phyloP scores from a whole-genome alignment of 805 yeast species.

The Candida gorgasii region DNA sequence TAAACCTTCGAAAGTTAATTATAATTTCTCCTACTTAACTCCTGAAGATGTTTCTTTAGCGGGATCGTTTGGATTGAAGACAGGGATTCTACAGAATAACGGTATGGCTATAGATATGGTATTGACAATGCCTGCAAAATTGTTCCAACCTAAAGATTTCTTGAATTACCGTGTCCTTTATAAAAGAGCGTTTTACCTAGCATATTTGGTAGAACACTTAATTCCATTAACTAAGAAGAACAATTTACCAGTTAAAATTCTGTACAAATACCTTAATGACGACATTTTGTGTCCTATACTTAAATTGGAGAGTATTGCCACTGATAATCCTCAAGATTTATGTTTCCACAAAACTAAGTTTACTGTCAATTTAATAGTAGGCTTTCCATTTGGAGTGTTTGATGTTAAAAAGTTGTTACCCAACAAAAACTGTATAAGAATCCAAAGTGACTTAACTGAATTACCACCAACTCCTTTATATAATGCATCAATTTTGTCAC shows the following conservation, averaged over 20 bases:
- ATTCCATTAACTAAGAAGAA: slow-evolving; percentile 52
- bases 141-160: slow-evolving; percentile 85
- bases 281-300: slow-evolving; percentile 78
- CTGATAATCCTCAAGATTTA: slow-evolving; percentile 52
- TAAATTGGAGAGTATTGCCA: slow-evolving; percentile 55
- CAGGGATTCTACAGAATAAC: slow-evolving; percentile 65
- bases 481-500: slow-evolving; percentile 76
- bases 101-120: slow-evolving; percentile 76
- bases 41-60: slow-evolving; percentile 79
- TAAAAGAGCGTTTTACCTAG: slow-evolving; percentile 85
- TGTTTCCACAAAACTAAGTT: slow-evolving; percentile 66
- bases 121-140: slow-evolving; percentile 73
- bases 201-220: slow-evolving; percentile 71
- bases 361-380: slow-evolving; percentile 69
- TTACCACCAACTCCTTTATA: slow-evolving; percentile 83
- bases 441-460: slow-evolving; percentile 47
- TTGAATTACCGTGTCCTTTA: slow-evolving; percentile 87
- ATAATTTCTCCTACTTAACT: slow-evolving; percentile 63
- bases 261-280: slow-evolving; percentile 70
- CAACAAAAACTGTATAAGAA: slow-evolving; percentile 78
- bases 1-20: slow-evolving; percentile 71
- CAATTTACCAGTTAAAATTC: slow-evolving; percentile 58
- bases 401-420: slow-evolving; percentile 76
- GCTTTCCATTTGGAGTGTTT: slow-evolving; percentile 69
- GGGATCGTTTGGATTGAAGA: slow-evolving; percentile 87